Evolutionary conservation across 2,329 filamentous ascomycete genomes (phyloP), one percentile per base, ranked within the genome.

Genomic region (Alternaria novae-zelandiae): DNA sequence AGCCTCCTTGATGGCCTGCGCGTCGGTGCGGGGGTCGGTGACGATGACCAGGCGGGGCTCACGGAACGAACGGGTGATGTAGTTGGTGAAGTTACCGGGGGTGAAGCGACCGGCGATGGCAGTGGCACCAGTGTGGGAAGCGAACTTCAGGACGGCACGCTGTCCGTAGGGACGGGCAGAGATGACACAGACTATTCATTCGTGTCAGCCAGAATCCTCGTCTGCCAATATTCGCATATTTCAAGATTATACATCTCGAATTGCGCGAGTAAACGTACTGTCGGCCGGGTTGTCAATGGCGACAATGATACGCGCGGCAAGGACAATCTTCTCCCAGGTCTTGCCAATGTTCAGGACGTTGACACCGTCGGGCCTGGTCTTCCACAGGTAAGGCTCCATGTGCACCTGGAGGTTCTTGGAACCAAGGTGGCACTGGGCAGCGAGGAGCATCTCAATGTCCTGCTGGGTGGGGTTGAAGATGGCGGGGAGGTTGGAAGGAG

Each of bases 1-100:
- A 83, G 96, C 96, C 89, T 99, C 96, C 91, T 97, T 98, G 91
- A 99, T 99, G 82, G 96, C 96, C 90, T 99, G 96, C 83, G 96
- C 93, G 81, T 99, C 96, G 88, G 96, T 99, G 86, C 96, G 95
- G 80, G 96, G 96, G 85, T 99, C 96, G 86, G 96, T 99, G 81
- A 99, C 96, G 83, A 99, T 90, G 86, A 99, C 98, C 82, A 99
- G 89, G 85, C 96, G 96, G 82, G 96, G 96, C 89, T 99, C 96
- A 91, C 97, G 97, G 94, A 99, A 99, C 74, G 96, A 98, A 82
- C 96, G 95, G 85, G 96, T 99, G 91, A 99, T 99, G 92, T 99
- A 99, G 91, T 99, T 99, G 89, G 96, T 99, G 91, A 99, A 99
- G 86, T 95, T 97, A 92, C 96, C 96, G 83, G 96, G 96, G 82